These are phyloP conservation scores for Phyllosticta capitalensis DNA, from an alignment of 2,329 filamentous ascomycete genomes.

Conservation along the genomic window DNA sequence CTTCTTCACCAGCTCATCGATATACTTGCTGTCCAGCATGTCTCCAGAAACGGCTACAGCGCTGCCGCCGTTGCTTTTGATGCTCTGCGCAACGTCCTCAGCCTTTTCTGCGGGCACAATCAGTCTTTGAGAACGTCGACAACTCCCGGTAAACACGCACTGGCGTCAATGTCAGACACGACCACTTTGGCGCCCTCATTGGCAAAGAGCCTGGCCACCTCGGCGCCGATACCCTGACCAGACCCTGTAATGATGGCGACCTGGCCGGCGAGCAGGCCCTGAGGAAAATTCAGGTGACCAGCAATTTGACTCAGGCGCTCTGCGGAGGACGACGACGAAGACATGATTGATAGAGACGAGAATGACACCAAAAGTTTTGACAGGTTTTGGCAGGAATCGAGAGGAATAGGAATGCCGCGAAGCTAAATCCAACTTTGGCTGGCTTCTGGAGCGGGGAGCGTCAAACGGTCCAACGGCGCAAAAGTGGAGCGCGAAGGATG, in stretches of 20 bases:
- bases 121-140: not conserved
- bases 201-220: constrained; percentile 71
- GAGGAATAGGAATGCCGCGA: not conserved
- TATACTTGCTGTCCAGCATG: constrained; percentile 61
- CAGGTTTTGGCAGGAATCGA: not conserved
- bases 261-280: constrained; percentile 68
- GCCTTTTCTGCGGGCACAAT: constrained; percentile 52
- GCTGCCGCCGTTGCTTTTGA: constrained; percentile 56
- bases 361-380: not conserved
- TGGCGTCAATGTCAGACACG: constrained; percentile 70
- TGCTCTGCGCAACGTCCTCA: constrained; percentile 55
- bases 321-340: constrained; percentile 19
- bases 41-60: constrained; percentile 70
- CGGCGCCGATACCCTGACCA: constrained; percentile 81
- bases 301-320: constrained; percentile 60
- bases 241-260: constrained; percentile 81
- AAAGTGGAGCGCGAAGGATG: not conserved
- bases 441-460: not conserved
- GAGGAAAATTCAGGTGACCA: constrained; percentile 71
- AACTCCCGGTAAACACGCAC: constrained; percentile 32
- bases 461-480: not conserved
- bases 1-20: constrained; percentile 61
- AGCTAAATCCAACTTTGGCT: too few species aligned
- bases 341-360: not conserved
- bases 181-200: constrained; percentile 82